Percentiles rank a stretch among this genome's conserved stretches.
Conservation (phyloP, 2,329 filamentous ascomycete species). For the Raffaelea ambrosiae region DNA sequence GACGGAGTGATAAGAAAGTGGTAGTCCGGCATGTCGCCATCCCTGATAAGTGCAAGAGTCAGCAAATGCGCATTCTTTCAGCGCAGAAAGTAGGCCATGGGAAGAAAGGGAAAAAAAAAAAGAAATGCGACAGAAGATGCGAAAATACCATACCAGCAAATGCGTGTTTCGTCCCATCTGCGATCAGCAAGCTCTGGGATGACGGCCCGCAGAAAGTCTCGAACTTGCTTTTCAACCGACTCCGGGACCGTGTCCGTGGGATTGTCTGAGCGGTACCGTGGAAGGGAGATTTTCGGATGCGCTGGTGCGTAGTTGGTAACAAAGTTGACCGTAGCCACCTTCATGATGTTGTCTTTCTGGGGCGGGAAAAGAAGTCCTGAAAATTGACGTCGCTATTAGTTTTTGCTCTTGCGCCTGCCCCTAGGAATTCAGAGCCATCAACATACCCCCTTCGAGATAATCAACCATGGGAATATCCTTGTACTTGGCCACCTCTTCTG, state of each 20-base stretch:
- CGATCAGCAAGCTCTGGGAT: conserved; percentile 37
- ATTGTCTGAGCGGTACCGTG: conserved; percentile 6
- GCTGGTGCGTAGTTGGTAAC: conserved; percentile 5
- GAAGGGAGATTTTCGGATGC: conserved; percentile 7
- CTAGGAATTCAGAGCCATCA: no score
- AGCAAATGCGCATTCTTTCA: neutral
- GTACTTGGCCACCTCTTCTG: conserved; percentile 42
- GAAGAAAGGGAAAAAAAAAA: neutral
- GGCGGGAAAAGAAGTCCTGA: conserved; percentile 6
- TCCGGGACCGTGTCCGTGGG: conserved; percentile 23
- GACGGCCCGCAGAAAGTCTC: conserved; percentile 34
- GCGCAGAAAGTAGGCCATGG: no score
- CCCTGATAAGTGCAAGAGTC: neutral
- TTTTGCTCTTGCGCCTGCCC: neutral
- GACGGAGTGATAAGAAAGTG: conserved; percentile 6
- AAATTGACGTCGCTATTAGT: no score
- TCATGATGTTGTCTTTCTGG: conserved; percentile 3
- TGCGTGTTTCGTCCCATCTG: conserved; percentile 32
- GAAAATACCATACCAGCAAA: conserved; percentile 51
- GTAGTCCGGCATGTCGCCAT: conserved; percentile 5
- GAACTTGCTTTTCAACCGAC: conserved; percentile 38
- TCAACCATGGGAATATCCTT: conserved; percentile 52
- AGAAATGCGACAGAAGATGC: no score
- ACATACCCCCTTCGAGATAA: conserved; percentile 2
- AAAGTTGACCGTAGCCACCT: conserved; percentile 1